These are phyloP conservation scores for Leccinum fallax DNA, from an alignment of 1,284 basidiomycete genomes.

Conservation along the genomic window DNA sequence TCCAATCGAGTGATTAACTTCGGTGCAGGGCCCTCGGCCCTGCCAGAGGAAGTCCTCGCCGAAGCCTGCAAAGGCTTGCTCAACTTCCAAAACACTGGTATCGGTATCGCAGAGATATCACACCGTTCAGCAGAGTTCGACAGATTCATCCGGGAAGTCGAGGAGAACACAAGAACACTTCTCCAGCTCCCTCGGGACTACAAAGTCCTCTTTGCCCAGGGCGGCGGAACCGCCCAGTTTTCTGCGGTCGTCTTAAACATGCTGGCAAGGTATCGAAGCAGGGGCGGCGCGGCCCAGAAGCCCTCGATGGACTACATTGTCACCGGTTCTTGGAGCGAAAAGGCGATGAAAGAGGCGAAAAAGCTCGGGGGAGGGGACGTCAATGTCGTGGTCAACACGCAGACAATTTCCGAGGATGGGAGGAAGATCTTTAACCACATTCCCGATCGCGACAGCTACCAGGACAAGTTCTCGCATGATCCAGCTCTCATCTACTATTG, in stretches of 20 bases:
- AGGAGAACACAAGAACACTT: conserved; percentile 70
- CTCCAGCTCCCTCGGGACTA: conserved; percentile 85
- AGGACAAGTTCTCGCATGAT: conserved; percentile 75
- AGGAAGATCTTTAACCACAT: conserved; percentile 79
- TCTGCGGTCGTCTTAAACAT: conserved; percentile 89
- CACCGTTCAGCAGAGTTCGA: conserved; percentile 91
- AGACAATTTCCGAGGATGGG: conserved; percentile 57
- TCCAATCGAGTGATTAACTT: conserved; percentile 75
- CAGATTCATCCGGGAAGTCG: conserved; percentile 67
- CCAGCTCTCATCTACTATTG: conserved; percentile 97
- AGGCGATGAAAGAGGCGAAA: conserved; percentile 81
- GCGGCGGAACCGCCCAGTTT: conserved; percentile 90
- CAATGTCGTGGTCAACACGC: conserved; percentile 72
- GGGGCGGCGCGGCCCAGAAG: conserved; percentile 61
- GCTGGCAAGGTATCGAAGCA: conserved; percentile 74
- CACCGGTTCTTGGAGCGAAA: conserved; percentile 90
- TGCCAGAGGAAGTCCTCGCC: conserved; percentile 81
- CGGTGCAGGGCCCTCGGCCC: conserved; percentile 88
- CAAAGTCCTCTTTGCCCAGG: conserved; percentile 88
- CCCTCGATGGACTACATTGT: conserved; percentile 83
- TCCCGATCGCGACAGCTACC: conserved; percentile 73
- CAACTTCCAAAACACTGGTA: conserved; percentile 87
- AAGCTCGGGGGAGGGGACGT: conserved; percentile 61
- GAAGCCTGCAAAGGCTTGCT: conserved; percentile 80
- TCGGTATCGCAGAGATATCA: conserved; percentile 92